Conservation (phyloP, 352 stramenopile genomes). For the Phytopythium sindhum region DNA sequence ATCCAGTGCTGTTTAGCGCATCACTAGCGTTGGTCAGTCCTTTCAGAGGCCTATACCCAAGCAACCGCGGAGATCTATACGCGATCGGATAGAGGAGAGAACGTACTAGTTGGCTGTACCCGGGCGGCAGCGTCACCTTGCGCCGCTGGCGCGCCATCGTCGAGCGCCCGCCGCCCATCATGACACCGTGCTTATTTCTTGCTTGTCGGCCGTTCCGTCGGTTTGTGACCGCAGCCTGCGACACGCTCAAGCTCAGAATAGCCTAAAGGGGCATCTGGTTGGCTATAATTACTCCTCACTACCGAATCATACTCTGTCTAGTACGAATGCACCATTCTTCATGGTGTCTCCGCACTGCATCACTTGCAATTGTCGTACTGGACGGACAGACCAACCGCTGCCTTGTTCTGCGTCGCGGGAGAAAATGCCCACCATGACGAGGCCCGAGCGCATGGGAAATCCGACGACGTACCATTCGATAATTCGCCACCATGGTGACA, state of each 20-base stretch:
- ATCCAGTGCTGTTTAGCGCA: slow-evolving; percentile 86
- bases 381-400: too few species aligned
- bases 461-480: too few species aligned
- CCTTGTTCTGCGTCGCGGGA: too few species aligned
- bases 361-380: too few species aligned
- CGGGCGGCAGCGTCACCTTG: slow-evolving; percentile 81
- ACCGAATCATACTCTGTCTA: too few species aligned
- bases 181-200: slow-evolving; percentile 2
- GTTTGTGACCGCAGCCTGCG: background rate
- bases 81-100: background rate
- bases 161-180: slow-evolving; percentile 49
- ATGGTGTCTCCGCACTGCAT: too few species aligned
- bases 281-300: background rate
- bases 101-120: slow-evolving; percentile 90
- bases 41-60: background rate
- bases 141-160: slow-evolving; percentile 64
- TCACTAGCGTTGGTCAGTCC: background rate
- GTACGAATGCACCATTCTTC: too few species aligned
- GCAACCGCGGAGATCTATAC: background rate
- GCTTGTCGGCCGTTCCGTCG: background rate
- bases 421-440: too few species aligned
- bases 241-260: background rate
- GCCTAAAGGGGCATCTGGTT: background rate
- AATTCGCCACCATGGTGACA: too few species aligned
- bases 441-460: too few species aligned